Base-by-base conservation (phyloP, 345 rosid species). In the Boechera divaricarpa region DNA sequence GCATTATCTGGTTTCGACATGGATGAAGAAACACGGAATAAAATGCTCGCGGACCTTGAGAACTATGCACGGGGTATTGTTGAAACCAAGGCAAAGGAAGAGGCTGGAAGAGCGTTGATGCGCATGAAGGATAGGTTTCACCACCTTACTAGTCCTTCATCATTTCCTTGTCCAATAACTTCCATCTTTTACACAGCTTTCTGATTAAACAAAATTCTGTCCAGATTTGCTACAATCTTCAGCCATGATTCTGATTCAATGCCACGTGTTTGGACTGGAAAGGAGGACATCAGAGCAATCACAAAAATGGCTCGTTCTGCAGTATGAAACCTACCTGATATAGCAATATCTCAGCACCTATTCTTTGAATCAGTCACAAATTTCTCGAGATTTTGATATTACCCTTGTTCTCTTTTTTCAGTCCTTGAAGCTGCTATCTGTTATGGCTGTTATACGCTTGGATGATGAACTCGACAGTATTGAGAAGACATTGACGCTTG, bases 211-310 rank as follows among this genome's bases (percentile, higher is more conserved):
- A 21, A 10, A 62, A 57, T 75, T 69, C 64, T 62, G 13, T 72
- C 18, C 90, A 96, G 99, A 86, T 96, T 96, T 86, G 75, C 98
- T 55, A 86, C 81, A 74, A 79, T 96, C 75, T 93, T 96, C 63
- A 89, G 94, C 85, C 97, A 88, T 77, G 99, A 93, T 84, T 76
- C 96, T 70, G 99, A 96, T 73, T 96, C 99, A 69, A 91, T 96
- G 95, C 97, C 99, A 11, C 93, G 99, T 51, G 85, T 96, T 72
- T 96, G 99, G 99, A 93, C 91, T 5, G 98, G 99, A 80, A 96
- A 91, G 44, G 99, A 96, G 85, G 98, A 96, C 77, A 90, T 96
- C 82, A 87, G 95, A 77, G 92, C 93, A 41, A 96, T 96, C 68
- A 96, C 97, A 26, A 93, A 89, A 84, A 74, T 83, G 76, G 97